Base-by-base conservation (phyloP, 73 alveolate species). In the Paramecium pentaurelia region DNA sequence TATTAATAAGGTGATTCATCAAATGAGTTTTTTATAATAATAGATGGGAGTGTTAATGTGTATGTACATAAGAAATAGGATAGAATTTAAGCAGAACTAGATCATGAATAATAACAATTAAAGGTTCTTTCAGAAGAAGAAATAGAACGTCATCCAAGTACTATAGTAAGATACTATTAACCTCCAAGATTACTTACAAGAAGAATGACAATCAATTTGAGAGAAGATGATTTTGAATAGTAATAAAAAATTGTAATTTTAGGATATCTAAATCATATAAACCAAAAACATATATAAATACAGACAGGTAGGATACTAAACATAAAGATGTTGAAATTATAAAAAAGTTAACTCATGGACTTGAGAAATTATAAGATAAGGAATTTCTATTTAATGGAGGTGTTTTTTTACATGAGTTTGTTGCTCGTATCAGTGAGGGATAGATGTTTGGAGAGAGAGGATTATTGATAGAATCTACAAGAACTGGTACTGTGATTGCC, bases 401-500 rank as follows among this genome's bases (percentile, higher is more conserved):
- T 40, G 75, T 80, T 8, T 80, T 80, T n/a, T 22, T 80, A n/a
- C 73, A 42, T 40, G 91, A 80, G 1, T 80, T n/a, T 27, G 71
- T 45, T 8, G 71, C 75, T 8, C 34, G 36, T 2, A 22, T 80
- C 4, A 45, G 10, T 22, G 91, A 80, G 14, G 91, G 91, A 20
- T 45, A 80, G 12, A 80, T 80, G 75, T 80, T 80, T 9, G 91
- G 91, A 42, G 91, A 80, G 58, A 80, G 91, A 36, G 91, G 91
- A 80, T 20, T 80, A 3, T 9, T 80, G 71, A 80, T 80, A 20
- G 91, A 80, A 47, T 80, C 91, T 4, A 44, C 36, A 3, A 80
- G 91, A 80, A 80, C 91, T 44, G 91, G 91, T 25, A 80, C 91
- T 44, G 91, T 80, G n/a, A 80, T 80, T 80, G 73, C 91, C 38